These are phyloP conservation scores for Hypoxylon lenormandii DNA, from an alignment of 495 filamentous ascomycete species.

Conservation along the genomic window DNA sequence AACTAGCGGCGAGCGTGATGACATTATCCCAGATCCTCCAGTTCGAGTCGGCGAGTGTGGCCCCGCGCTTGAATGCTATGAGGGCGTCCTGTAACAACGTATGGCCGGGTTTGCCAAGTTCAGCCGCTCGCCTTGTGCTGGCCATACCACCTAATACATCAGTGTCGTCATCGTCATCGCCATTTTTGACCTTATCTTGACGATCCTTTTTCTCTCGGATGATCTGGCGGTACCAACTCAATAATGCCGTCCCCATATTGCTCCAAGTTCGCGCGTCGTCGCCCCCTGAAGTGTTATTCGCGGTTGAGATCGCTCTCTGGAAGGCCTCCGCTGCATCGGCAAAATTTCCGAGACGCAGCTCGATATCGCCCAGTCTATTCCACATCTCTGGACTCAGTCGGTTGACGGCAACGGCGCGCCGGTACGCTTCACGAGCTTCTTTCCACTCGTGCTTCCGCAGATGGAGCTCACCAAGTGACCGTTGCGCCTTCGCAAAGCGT, in stretches of 20 bases:
- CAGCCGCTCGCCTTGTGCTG: slow-evolving; percentile 39
- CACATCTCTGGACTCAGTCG: slow-evolving; percentile 82
- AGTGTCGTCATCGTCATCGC: slow-evolving; percentile 42
- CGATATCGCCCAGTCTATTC: slow-evolving; percentile 90
- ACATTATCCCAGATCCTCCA: slow-evolving; percentile 97
- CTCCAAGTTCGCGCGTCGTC: slow-evolving; percentile 93
- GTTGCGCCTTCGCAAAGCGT: slow-evolving; percentile 87
- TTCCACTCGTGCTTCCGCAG: slow-evolving; percentile 71
- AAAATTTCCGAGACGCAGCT: slow-evolving; percentile 79
- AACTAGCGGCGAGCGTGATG: slow-evolving; percentile 81
- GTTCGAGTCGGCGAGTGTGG: slow-evolving; percentile 80
- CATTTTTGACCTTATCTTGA: slow-evolving; percentile 42
- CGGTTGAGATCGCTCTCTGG: slow-evolving; percentile 70
- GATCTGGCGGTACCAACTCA: slow-evolving; percentile 57
- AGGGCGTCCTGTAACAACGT: slow-evolving; percentile 79
- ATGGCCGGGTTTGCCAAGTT: slow-evolving; percentile 50
- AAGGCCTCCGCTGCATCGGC: slow-evolving; percentile 88
- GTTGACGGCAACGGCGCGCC: slow-evolving; percentile 79
- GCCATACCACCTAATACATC: slow-evolving; percentile 44
- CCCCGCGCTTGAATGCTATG: slow-evolving; percentile 83
- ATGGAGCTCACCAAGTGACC: slow-evolving; percentile 83
- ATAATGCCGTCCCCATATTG: slow-evolving; percentile 86
- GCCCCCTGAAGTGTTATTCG: slow-evolving; percentile 74
- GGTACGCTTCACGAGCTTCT: slow-evolving; percentile 82
- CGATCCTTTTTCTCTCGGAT: slow-evolving; percentile 55